Conservation (phyloP, 2,329 filamentous ascomycete species). For the Aureobasidium uvarum region DNA sequence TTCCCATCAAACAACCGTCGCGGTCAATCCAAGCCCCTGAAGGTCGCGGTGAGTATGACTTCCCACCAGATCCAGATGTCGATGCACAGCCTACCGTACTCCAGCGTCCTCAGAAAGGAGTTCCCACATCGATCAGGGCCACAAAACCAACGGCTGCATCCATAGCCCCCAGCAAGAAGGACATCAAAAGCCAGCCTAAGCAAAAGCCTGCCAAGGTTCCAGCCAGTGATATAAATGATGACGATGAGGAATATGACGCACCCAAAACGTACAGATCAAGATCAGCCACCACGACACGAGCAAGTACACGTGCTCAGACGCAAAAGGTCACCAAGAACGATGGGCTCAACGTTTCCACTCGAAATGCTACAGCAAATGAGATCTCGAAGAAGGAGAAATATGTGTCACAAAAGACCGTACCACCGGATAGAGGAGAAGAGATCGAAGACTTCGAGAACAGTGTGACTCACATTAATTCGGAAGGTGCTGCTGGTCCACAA, state of each 20-base stretch:
- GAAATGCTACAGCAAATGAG: neutral
- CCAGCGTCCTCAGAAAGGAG: neutral
- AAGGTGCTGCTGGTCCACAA: neutral
- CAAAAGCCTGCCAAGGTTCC: neutral
- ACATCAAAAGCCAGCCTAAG: neutral
- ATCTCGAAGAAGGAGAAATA: too few relatives aligned
- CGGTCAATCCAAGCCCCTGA: neutral
- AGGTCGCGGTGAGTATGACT: neutral
- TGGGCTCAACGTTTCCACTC: neutral
- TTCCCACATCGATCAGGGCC: neutral
- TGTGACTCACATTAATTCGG: slow-evolving; percentile 2
- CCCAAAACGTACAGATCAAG: neutral
- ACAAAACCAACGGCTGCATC: neutral
- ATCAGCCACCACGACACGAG: neutral
- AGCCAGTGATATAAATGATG: neutral
- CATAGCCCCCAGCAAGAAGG: neutral
- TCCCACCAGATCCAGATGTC: neutral
- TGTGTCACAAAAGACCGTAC: neutral
- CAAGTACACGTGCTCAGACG: slow-evolving; percentile 2
- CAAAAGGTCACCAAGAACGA: neutral
- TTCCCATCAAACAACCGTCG: neutral
- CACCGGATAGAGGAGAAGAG: neutral
- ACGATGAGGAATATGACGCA: slow-evolving; percentile 16
- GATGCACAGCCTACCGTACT: neutral
- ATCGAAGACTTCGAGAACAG: slow-evolving; percentile 6